Percentiles rank a stretch among this genome's conserved stretches.
These are phyloP conservation scores for Xylariaceae sp. DNA, from an alignment of 2,329 filamentous ascomycete genomes.

Conservation along the genomic window DNA sequence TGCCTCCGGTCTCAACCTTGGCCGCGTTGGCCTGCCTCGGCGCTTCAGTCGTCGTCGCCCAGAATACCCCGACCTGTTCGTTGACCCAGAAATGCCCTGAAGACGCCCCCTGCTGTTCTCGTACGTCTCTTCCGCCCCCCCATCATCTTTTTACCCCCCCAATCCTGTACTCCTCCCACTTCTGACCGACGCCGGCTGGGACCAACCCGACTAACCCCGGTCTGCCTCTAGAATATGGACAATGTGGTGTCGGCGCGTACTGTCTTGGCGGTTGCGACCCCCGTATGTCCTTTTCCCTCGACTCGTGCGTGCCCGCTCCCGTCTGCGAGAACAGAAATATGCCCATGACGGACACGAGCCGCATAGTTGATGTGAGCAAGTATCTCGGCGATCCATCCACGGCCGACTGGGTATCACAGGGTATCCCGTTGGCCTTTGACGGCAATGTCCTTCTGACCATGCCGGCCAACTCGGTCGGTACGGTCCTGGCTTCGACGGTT, in stretches of 20 bases:
- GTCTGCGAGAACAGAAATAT: conserved; percentile 71
- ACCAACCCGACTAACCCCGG: conserved; percentile 5
- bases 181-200: too few species aligned
- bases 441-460: conserved; percentile 80
- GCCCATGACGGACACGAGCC: conserved; percentile 66
- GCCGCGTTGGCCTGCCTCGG: conserved; percentile 36
- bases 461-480: conserved; percentile 78
- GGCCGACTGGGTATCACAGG: conserved; percentile 85
- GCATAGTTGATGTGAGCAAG: conserved; percentile 64
- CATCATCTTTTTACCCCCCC: too few species aligned
- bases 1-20: conserved; percentile 29
- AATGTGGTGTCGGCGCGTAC: conserved; percentile 90
- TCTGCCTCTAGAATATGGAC: conserved; percentile 66
- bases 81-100: conserved; percentile 60
- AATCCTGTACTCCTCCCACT: neutral
- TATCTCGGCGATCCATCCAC: conserved; percentile 80
- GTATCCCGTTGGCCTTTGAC: conserved; percentile 62
- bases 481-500: conserved; percentile 72
- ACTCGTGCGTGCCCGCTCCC: conserved; percentile 80
- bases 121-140: conserved; percentile 43
- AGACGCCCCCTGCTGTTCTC: conserved; percentile 70
- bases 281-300: conserved; percentile 71
- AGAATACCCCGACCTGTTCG: conserved; percentile 38
- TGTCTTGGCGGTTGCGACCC: conserved; percentile 95
- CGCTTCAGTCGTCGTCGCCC: conserved; percentile 35